phyloP scores from a whole-genome alignment of 495 filamentous ascomycete species.

The Xylaria venustula region DNA sequence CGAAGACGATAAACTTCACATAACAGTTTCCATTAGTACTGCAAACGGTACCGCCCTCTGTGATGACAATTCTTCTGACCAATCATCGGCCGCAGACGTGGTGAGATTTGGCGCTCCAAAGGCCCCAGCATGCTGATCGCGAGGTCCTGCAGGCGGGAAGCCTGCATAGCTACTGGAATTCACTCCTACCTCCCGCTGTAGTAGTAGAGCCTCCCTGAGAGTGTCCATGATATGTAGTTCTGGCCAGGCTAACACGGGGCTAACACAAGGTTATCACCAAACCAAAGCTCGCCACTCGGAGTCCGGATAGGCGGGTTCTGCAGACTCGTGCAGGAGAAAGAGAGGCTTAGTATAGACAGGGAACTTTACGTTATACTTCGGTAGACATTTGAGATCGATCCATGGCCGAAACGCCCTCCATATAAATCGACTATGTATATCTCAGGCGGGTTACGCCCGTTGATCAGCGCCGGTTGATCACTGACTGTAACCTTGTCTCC shows the following conservation, averaged over 20 bases:
- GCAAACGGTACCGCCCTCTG: too few species aligned
- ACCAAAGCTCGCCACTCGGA: neutral
- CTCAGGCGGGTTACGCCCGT: neutral
- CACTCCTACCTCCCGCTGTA: neutral
- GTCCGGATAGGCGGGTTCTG: neutral
- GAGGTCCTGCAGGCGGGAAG: neutral
- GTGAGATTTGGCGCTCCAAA: neutral
- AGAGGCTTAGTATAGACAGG: too few species aligned
- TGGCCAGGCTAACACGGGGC: neutral
- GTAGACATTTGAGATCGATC: too few species aligned
- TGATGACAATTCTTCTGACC: neutral
- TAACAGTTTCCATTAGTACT: too few species aligned
- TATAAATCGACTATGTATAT: too few species aligned
- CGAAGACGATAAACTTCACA: too few species aligned
- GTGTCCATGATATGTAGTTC: too few species aligned
- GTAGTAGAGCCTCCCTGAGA: neutral
- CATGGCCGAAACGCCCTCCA: too few species aligned
- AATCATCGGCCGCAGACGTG: neutral
- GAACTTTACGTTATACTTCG: too few species aligned
- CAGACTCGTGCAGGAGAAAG: neutral
- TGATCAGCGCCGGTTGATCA: neutral
- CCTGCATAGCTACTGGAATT: neutral
- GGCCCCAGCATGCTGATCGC: neutral
- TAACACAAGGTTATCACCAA: neutral
- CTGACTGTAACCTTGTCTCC: neutral